Conservation (phyloP, 306 rosid genomes). For the Prunus campanulata region DNA sequence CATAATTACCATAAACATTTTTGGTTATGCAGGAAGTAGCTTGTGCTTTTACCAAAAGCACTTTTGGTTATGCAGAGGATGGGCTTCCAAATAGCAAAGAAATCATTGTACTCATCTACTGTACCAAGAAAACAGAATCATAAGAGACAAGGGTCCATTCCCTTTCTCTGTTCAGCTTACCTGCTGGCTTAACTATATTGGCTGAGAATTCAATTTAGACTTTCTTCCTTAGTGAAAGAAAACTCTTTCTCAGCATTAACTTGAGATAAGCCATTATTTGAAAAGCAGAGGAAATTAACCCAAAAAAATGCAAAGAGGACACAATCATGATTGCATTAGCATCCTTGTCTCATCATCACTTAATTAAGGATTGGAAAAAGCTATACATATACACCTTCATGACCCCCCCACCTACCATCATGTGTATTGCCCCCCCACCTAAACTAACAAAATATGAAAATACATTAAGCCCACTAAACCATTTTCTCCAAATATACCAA, state of each 20-base stretch:
- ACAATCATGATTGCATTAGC: constrained; percentile 63
- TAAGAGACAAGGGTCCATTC: no score
- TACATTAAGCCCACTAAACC: constrained; percentile 44
- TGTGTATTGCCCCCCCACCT: constrained; percentile 61
- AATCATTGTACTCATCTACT: no score
- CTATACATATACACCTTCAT: constrained; percentile 81
- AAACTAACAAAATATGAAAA: constrained; percentile 34
- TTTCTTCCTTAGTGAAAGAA: neutral
- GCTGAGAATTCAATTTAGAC: neutral
- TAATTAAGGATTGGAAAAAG: constrained; percentile 49
- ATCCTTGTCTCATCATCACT: constrained; percentile 54
- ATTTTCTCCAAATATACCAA: constrained; percentile 34
- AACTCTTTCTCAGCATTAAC: neutral
- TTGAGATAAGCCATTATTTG: constrained; percentile 18
- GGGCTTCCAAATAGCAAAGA: no score
- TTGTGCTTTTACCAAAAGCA: no score
- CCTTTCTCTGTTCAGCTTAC: no score
- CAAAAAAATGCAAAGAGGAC: constrained; percentile 34
- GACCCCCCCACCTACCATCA: constrained; percentile 53
- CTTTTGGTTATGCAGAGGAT: no score
- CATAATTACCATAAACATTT: constrained; percentile 1
- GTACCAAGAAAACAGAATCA: no score
- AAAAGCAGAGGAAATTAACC: constrained; percentile 29
- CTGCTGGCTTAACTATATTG: no score
- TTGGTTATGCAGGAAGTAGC: neutral